Percentiles rank a stretch among this genome's conserved stretches.
These are phyloP conservation scores for Phanerochaete sordida DNA, from an alignment of 768 basidiomycete species.

Conservation along the genomic window DNA sequence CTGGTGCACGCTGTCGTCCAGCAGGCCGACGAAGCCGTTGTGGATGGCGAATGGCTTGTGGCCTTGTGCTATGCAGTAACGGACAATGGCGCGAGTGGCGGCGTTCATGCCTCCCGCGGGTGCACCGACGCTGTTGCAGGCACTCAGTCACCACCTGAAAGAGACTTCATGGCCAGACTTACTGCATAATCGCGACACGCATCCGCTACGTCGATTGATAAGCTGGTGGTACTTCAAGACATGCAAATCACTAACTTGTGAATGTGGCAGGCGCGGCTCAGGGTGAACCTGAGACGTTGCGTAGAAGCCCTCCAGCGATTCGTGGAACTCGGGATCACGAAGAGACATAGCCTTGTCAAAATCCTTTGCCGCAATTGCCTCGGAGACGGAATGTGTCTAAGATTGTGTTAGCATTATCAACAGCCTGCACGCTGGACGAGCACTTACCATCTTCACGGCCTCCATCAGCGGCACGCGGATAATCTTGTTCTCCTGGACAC, in stretches of 20 bases:
- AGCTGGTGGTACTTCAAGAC: neutral
- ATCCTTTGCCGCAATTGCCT: slow-evolving; percentile 78
- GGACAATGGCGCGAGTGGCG: slow-evolving; percentile 89
- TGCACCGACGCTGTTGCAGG: slow-evolving; percentile 72
- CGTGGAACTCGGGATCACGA: slow-evolving; percentile 88
- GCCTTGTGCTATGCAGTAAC: slow-evolving; percentile 90
- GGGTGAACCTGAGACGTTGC: slow-evolving; percentile 61
- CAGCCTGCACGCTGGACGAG: neutral
- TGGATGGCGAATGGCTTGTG: slow-evolving; percentile 91
- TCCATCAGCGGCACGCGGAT: slow-evolving; percentile 88
- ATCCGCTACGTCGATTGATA: slow-evolving; percentile 47
- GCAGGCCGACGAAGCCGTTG: slow-evolving; percentile 93
- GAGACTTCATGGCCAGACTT: slow-evolving; percentile 27
- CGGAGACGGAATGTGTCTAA: slow-evolving; percentile 83
- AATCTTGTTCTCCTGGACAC: slow-evolving; percentile 93
- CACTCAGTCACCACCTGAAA: neutral
- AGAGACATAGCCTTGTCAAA: slow-evolving; percentile 85
- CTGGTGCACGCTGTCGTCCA: slow-evolving; percentile 83
- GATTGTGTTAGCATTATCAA: neutral
- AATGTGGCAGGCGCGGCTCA: slow-evolving; percentile 27
- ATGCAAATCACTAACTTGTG: slow-evolving; percentile 21
- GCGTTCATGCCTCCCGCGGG: slow-evolving; percentile 99
- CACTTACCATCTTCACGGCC: slow-evolving; percentile 78
- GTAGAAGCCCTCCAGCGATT: slow-evolving; percentile 82
- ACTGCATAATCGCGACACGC: slow-evolving; percentile 84